Evolutionary conservation across 2,329 filamentous ascomycete genomes (phyloP).

Genomic region (Ascochyta fabae): DNA sequence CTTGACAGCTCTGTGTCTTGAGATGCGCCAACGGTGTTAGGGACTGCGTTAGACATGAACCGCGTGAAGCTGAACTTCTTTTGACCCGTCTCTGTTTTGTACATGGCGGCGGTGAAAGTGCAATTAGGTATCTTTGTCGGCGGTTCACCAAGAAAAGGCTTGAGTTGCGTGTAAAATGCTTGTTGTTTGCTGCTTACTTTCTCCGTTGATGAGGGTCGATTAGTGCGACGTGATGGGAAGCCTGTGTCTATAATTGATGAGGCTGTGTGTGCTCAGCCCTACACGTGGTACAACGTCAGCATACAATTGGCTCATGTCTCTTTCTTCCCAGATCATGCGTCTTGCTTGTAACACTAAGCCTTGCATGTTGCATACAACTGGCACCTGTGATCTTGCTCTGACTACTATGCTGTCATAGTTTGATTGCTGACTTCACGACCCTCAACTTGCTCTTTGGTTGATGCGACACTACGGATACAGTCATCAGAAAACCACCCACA

Average conservation of each 20-base stretch:
- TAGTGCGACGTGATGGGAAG: neutral
- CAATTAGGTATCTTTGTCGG: neutral
- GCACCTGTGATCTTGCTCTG: neutral
- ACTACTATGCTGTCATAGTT: neutral
- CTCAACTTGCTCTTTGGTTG: too few relatives aligned
- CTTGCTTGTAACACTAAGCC: too few relatives aligned
- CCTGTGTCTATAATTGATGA: neutral
- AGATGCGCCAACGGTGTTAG: constrained; percentile 6
- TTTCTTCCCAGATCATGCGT: too few relatives aligned
- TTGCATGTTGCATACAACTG: neutral
- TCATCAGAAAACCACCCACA: too few relatives aligned
- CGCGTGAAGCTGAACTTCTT: constrained; percentile 15
- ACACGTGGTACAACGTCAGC: neutral
- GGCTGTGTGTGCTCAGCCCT: neutral
- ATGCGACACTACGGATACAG: too few relatives aligned
- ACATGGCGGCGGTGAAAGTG: neutral
- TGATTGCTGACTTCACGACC: too few relatives aligned
- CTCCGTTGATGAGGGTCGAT: neutral
- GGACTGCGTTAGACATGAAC: constrained; percentile 9
- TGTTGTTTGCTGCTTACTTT: neutral
- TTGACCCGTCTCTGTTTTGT: constrained; percentile 4
- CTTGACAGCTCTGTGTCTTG: neutral
- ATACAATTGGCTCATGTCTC: neutral
- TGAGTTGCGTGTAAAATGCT: neutral
- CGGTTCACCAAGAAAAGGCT: neutral